A percentile compares a stretch with the other conserved stretches of the same genome.
Conservation (phyloP, 164 flowering plant species). For the Berberis vulgaris region DNA sequence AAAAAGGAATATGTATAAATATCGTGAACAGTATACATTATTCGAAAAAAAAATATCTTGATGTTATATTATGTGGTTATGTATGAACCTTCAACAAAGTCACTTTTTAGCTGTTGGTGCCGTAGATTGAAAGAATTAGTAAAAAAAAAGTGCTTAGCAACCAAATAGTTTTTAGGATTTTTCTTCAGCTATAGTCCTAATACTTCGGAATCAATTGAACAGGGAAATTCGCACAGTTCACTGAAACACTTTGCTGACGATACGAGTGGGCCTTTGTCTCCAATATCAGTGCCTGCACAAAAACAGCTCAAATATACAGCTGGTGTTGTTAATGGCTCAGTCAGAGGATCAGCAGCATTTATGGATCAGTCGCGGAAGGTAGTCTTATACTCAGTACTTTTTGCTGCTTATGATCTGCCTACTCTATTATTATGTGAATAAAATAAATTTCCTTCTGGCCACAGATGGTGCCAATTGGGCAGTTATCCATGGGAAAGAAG, state of each 20-base stretch:
- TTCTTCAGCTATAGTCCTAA: neutral
- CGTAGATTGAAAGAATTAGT: no score
- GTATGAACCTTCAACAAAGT: no score
- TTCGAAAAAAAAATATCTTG: no score
- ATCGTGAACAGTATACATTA: no score
- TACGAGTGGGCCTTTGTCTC: constrained; percentile 55
- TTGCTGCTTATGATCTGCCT: neutral
- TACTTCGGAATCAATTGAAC: constrained; percentile 15
- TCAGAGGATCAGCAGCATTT: constrained; percentile 49
- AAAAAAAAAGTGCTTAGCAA: no score
- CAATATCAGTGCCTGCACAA: constrained; percentile 69
- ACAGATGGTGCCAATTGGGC: constrained; percentile 86
- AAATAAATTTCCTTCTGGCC: constrained; percentile 9
- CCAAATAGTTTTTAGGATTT: no score
- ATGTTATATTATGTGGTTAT: no score
- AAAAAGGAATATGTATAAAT: no score
- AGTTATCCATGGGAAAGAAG: constrained; percentile 62
- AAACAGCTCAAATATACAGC: constrained; percentile 86
- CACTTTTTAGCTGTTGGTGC: no score
- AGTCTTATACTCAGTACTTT: neutral
- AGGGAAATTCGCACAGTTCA: constrained; percentile 50
- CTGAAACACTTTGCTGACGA: constrained; percentile 63
- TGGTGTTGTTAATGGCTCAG: constrained; percentile 71
- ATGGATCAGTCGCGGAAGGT: constrained; percentile 58
- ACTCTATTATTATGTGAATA: neutral